Conservation (phyloP, 495 filamentous ascomycete species). For the Talaromyces thailandensis region DNA sequence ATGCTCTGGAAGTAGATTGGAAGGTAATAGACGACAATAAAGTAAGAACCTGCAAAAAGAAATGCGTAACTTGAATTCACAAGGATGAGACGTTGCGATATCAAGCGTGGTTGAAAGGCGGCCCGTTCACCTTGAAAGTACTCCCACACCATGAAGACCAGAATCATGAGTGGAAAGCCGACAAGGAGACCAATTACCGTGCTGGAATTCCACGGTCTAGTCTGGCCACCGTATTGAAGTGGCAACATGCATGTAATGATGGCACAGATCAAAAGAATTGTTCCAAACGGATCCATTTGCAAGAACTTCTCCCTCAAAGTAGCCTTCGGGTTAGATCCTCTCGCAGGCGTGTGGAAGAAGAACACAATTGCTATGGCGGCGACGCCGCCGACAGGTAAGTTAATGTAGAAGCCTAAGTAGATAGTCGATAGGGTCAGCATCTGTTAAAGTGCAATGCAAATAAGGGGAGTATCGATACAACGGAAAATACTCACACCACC, state of each 20-base stretch:
- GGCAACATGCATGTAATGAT: slow-evolving; percentile 20
- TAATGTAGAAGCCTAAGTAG: slow-evolving; percentile 2
- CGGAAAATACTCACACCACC: slow-evolving; percentile 45
- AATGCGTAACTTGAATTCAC: slow-evolving; percentile 36
- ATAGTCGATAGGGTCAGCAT: neutral
- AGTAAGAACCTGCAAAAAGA: slow-evolving; percentile 47
- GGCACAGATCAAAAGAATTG: slow-evolving; percentile 16
- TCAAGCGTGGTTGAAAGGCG: neutral
- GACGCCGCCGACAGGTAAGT: slow-evolving; percentile 30
- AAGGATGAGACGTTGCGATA: neutral
- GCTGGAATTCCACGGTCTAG: slow-evolving; percentile 14
- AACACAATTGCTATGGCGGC: no score
- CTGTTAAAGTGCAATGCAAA: slow-evolving; percentile 15
- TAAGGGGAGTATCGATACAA: no score
- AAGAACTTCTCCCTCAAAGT: slow-evolving; percentile 18
- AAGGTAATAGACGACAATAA: slow-evolving; percentile 40
- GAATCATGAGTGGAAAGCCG: slow-evolving; percentile 10
- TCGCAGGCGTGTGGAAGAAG: no score
- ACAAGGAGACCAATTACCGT: slow-evolving; percentile 16
- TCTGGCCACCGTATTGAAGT: slow-evolving; percentile 15
- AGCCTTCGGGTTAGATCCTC: no score
- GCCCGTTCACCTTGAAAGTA: slow-evolving; percentile 25
- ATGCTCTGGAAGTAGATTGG: slow-evolving; percentile 46
- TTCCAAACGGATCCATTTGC: slow-evolving; percentile 26
- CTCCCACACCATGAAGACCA: slow-evolving; percentile 21